A percentile compares a stretch with the other conserved stretches of the same genome.
These are phyloP conservation scores for Chlorella sp. DNA, from an alignment of 139 green algal species.

Conservation along the genomic window DNA sequence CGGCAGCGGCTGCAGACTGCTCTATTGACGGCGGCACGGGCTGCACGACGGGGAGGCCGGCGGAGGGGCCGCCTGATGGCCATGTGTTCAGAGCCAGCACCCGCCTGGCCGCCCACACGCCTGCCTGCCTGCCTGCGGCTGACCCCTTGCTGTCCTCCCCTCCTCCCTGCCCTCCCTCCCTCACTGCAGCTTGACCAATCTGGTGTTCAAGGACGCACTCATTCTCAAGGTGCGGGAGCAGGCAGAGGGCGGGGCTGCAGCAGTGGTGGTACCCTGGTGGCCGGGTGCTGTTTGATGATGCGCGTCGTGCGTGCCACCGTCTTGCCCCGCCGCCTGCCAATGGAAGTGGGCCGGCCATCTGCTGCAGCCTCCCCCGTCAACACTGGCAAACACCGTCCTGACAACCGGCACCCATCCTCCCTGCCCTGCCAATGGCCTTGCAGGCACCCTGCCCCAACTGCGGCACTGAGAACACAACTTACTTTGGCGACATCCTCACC, in stretches of 20 bases:
- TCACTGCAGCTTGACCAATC: conserved; percentile 73
- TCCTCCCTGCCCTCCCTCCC: too few relatives aligned
- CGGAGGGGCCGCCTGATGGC: too few relatives aligned
- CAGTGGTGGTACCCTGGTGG: too few relatives aligned
- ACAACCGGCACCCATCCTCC: background rate
- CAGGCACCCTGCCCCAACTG: conserved; percentile 84
- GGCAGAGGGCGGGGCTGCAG: background rate
- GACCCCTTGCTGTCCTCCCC: too few relatives aligned
- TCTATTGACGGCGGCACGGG: too few relatives aligned
- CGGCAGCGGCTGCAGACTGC: too few relatives aligned
- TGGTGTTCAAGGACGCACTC: conserved; percentile 82
- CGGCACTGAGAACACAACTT: conserved; percentile 72
- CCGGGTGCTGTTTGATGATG: background rate
- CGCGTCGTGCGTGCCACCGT: too few relatives aligned
- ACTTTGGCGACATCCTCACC: conserved; percentile 90
- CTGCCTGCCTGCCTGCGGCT: too few relatives aligned
- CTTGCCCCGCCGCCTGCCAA: background rate
- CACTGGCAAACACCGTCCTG: background rate
- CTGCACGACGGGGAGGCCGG: too few relatives aligned
- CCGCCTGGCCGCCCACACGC: too few relatives aligned
- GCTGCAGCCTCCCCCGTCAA: background rate
- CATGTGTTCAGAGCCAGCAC: too few relatives aligned
- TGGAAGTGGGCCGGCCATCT: too few relatives aligned
- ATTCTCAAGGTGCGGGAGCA: conserved; percentile 70
- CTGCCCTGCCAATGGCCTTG: background rate